These are phyloP conservation scores for Taxillus chinensis DNA, from an alignment of 164 flowering plant species.

Conservation along the genomic window DNA sequence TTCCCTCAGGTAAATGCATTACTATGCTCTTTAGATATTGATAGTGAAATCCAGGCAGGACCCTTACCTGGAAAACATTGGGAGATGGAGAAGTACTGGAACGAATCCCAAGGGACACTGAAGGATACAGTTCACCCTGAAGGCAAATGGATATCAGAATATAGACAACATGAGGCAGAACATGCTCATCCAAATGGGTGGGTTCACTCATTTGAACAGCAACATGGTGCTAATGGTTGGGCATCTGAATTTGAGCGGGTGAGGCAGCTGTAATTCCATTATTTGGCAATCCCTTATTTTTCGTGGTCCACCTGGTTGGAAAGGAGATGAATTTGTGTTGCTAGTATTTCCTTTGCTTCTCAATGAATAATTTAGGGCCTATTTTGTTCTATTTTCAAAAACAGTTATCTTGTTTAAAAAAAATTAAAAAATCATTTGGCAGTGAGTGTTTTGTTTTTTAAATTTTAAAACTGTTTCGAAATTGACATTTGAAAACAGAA, in stretches of 20 bases:
- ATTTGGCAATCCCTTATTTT: no score
- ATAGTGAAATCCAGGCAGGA: slow-evolving; percentile 42
- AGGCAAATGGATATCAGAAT: slow-evolving; percentile 75
- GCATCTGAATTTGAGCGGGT: slow-evolving; percentile 93
- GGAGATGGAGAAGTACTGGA: slow-evolving; percentile 88
- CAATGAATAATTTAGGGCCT: no score
- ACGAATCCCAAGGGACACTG: slow-evolving; percentile 60
- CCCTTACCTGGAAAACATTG: slow-evolving; percentile 54
- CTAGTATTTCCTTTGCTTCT: no score
- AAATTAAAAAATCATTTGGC: no score
- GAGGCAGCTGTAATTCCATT: slow-evolving; percentile 4
- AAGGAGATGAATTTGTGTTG: no score
- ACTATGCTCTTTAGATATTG: slow-evolving; percentile 77
- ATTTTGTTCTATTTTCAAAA: no score
- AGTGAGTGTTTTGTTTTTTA: no score
- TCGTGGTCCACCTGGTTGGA: no score
- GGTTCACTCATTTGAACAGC: slow-evolving; percentile 76
- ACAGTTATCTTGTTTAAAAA: no score
- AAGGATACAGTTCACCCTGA: slow-evolving; percentile 33
- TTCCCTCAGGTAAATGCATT: slow-evolving; percentile 69
- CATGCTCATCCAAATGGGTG: slow-evolving; percentile 53
- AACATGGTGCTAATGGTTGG: slow-evolving; percentile 86
- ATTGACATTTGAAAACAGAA: no score
- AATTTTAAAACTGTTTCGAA: no score
- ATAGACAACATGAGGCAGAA: slow-evolving; percentile 30